These are phyloP conservation scores for Penicillium lividum DNA, from an alignment of 495 filamentous ascomycete genomes.

Conservation along the genomic window DNA sequence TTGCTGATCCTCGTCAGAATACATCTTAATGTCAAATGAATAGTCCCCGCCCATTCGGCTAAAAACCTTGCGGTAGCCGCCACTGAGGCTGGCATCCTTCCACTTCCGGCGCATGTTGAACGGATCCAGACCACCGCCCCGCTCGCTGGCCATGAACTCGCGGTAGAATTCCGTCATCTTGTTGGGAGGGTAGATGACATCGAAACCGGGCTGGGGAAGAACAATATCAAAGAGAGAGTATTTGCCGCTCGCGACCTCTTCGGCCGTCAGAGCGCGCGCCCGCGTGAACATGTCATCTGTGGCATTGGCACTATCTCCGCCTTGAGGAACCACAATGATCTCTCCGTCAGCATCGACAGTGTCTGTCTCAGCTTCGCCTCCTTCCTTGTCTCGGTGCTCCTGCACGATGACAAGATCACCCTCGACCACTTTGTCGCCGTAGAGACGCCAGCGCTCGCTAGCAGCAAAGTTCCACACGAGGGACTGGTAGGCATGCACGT, in stretches of 20 bases:
- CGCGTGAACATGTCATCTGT: conserved; percentile 66
- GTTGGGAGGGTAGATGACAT: conserved; percentile 83
- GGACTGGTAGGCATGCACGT: conserved; percentile 94
- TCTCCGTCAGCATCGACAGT: conserved; percentile 70
- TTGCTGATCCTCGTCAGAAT: conserved; percentile 72
- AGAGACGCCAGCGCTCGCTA: conserved; percentile 73
- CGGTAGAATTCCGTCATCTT: conserved; percentile 78
- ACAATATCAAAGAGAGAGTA: conserved; percentile 88
- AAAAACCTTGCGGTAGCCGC: conserved; percentile 82
- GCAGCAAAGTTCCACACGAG: conserved; percentile 88
- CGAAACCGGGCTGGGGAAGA: conserved; percentile 90
- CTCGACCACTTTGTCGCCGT: conserved; percentile 69
- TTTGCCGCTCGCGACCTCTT: conserved; percentile 76
- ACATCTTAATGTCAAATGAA: conserved; percentile 67
- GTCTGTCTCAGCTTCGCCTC: conserved; percentile 11
- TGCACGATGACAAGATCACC: conserved; percentile 82
- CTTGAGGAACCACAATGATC: conserved; percentile 59
- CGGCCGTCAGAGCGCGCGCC: conserved; percentile 71
- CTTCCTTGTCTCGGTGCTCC: conserved; percentile 51
- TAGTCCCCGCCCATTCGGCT: conserved; percentile 59
- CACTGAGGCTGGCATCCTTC: conserved; percentile 85
- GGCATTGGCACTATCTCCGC: conserved; percentile 53
- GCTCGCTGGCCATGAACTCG: conserved; percentile 75
- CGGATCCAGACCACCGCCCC: conserved; percentile 77
- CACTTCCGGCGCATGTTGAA: conserved; percentile 82